Evolutionary conservation across 1,284 basidiomycete species (phyloP).

Genomic region (Phaffia rhodozyma): DNA sequence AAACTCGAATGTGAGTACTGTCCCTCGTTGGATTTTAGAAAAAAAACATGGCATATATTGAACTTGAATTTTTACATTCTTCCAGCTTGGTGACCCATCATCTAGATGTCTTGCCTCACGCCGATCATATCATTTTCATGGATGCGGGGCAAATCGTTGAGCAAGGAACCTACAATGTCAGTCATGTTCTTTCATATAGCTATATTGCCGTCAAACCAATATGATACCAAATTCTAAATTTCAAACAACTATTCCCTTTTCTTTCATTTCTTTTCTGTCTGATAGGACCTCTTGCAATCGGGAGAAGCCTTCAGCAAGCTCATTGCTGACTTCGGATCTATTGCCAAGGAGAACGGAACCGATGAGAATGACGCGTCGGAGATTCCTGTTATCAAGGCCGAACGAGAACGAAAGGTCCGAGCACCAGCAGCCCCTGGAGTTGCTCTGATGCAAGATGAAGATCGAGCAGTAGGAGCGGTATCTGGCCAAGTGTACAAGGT

Average conservation of each 20-base stretch:
- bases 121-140: slow-evolving; percentile 19
- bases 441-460: slow-evolving; percentile 24
- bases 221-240: too few relatives aligned
- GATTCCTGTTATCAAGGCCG: slow-evolving; percentile 16
- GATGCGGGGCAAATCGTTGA: slow-evolving; percentile 21
- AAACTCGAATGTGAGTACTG: slow-evolving; percentile 9
- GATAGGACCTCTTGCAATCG: not conserved
- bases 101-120: slow-evolving; percentile 13
- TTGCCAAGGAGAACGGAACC: slow-evolving; percentile 19
- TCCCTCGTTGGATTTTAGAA: not conserved
- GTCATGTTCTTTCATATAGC: not conserved
- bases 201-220: too few relatives aligned
- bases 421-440: slow-evolving; percentile 19
- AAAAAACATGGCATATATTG: not conserved
- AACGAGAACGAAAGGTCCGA: slow-evolving; percentile 22
- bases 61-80: not conserved
- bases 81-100: not conserved
- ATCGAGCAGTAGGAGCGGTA: slow-evolving; percentile 26
- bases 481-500: slow-evolving; percentile 23
- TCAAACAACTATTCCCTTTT: not conserved
- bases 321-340: slow-evolving; percentile 21
- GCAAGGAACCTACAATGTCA: slow-evolving; percentile 20
- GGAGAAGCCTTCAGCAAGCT: slow-evolving; percentile 21
- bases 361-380: slow-evolving; percentile 22
- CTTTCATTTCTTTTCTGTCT: not conserved